Conservation (phyloP, 257 asterid species). For the Ophiorrhiza pumila region DNA sequence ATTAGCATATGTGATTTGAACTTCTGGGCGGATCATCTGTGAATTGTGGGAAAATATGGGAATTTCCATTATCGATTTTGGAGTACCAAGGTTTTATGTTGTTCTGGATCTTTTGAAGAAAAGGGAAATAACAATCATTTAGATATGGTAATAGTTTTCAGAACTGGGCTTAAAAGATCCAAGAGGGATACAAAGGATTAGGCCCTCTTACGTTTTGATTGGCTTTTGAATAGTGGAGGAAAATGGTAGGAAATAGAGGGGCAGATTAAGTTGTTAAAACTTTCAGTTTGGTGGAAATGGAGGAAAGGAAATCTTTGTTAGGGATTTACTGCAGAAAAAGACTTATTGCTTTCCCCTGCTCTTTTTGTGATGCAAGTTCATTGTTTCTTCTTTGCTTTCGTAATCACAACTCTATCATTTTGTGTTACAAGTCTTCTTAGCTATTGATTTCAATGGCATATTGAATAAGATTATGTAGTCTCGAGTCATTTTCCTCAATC, state of each 20-base stretch:
- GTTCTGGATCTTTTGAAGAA: not conserved
- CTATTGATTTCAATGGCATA: not conserved
- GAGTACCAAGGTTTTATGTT: not conserved
- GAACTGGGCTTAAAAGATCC: not conserved
- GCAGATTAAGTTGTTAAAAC: too few relatives aligned
- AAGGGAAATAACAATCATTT: too few relatives aligned
- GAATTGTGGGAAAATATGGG: not conserved
- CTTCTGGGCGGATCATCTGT: not conserved
- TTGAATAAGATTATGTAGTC: not conserved
- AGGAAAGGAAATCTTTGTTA: not conserved
- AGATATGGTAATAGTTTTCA: not conserved
- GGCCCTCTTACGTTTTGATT: not conserved
- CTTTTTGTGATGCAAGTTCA: not conserved
- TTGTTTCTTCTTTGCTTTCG: not conserved
- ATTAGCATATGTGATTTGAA: not conserved
- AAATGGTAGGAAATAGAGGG: not conserved
- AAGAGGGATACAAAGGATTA: not conserved
- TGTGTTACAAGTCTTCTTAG: not conserved
- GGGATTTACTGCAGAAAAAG: not conserved
- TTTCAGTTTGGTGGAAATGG: not conserved
- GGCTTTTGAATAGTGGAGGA: not conserved
- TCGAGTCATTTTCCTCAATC: not conserved
- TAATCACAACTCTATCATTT: not conserved
- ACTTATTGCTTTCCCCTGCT: not conserved
- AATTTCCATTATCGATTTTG: not conserved